Base-by-base conservation (phyloP, 1,284 basidiomycete genomes). In the Pseudozyma thailandica region DNA sequence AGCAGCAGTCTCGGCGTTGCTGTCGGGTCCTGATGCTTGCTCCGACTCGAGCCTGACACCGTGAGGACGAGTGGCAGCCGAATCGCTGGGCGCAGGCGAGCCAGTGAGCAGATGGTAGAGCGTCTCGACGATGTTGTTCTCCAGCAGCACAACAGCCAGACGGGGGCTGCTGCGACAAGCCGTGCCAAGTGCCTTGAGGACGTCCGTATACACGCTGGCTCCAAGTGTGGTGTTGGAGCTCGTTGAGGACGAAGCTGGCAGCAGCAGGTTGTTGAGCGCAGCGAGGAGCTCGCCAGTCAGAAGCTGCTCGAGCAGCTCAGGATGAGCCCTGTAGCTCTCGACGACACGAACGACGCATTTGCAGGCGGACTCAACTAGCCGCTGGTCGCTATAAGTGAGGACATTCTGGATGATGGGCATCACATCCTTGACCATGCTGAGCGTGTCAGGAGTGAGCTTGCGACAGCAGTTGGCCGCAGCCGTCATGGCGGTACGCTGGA, bases 401-500 rank as follows among this genome's bases (percentile, higher is more conserved):
- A 81, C 77, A 44, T 74, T 74, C 41, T 72, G 74, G 33, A 82
- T 72, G 58, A 78, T 79, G 50, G 81, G 80, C 53, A 78, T 73
- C 6, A 78, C 72, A 28, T 79, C 75, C 18, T 59, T 54, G 23
- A 74, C 68, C 57, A 66, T 69, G 21, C 60, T 38, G 48, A 76
- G 69, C 37, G 63, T 57, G 20, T 75, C 75, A 23, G 69, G 48
- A 8, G 69, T 60, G 45, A 82, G 68, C 54, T 75, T 76, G 33
- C 78, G 72, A 42, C 78, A 81, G 72, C 80, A 82, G 41, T 82
- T 72, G 41, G 81, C 75, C 1, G 76, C 80, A 15, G 79, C 74
- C 5, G 66, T 73, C 77, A 82, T 72, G 35, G 81, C 80, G 12
- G 78, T 81, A 25, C 81, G 74, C 66, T 82, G 81, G 38, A 82